Percentiles rank a stretch among this genome's conserved stretches.
These are phyloP conservation scores for Stagonosporopsis chrysanthemi DNA, from an alignment of 2,329 filamentous ascomycete genomes.

Conservation along the genomic window DNA sequence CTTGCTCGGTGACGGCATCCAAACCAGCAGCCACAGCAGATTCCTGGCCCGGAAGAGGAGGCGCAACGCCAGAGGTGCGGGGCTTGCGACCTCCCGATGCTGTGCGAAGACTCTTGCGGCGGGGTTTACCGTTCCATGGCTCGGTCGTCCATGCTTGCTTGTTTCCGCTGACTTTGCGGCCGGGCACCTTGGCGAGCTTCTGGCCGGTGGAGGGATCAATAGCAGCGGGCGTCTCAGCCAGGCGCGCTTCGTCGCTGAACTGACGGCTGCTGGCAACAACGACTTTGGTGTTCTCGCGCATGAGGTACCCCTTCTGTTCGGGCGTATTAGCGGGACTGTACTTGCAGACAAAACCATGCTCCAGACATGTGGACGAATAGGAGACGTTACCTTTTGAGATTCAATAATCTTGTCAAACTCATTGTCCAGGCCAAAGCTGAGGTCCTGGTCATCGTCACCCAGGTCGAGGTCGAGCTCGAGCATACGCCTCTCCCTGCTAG, in stretches of 20 bases:
- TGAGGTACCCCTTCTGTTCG: constrained; percentile 94
- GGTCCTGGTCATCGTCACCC: constrained; percentile 71
- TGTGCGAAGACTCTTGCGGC: constrained; percentile 70
- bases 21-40: constrained; percentile 74
- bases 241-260: constrained; percentile 67
- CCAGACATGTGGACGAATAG: constrained; percentile 38
- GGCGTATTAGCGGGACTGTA: constrained; percentile 57
- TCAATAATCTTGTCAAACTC: constrained; percentile 97
- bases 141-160: constrained; percentile 92
- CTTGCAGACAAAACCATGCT: constrained; percentile 41
- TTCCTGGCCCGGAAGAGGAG: constrained; percentile 86
- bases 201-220: constrained; percentile 24
- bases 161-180: constrained; percentile 77
- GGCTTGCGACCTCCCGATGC: constrained; percentile 67
- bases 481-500: constrained; percentile 56
- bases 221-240: constrained; percentile 53
- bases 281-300: constrained; percentile 98
- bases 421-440: constrained; percentile 85
- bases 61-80: constrained; percentile 67
- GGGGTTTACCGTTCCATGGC: constrained; percentile 87
- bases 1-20: constrained; percentile 73
- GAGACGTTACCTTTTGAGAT: constrained; percentile 96
- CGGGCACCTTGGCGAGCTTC: constrained; percentile 68
- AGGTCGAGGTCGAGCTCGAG: constrained; percentile 85
- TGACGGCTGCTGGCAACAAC: constrained; percentile 82